Percentiles rank a stretch among this genome's conserved stretches.
These are phyloP conservation scores for Pythium aristosporum DNA, from an alignment of 352 stramenopile genomes.

Conservation along the genomic window DNA sequence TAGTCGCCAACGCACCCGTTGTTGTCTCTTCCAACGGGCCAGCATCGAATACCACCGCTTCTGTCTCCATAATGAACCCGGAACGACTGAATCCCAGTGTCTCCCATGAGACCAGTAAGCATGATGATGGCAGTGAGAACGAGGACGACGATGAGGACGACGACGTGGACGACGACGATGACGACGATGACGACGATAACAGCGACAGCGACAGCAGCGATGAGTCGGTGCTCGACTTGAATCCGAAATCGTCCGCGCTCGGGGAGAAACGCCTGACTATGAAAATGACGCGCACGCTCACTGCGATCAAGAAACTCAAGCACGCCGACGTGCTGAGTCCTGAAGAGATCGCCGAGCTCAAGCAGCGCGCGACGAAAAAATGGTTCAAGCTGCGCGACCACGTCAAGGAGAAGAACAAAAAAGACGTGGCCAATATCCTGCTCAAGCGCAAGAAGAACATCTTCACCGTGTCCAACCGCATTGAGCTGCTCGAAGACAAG, in stretches of 20 bases:
- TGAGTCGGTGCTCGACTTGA: slow-evolving; percentile 25
- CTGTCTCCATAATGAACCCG: neutral
- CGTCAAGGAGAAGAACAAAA: slow-evolving; percentile 78
- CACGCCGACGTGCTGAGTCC: slow-evolving; percentile 54
- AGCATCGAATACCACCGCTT: neutral
- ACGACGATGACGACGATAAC: slow-evolving; percentile 16
- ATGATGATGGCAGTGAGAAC: slow-evolving; percentile 6
- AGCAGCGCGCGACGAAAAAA: slow-evolving; percentile 59
- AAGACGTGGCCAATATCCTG: slow-evolving; percentile 68
- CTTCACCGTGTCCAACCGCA: slow-evolving; percentile 70
- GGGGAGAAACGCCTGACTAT: slow-evolving; percentile 16
- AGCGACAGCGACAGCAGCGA: slow-evolving; percentile 26
- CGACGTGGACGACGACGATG: slow-evolving; percentile 19
- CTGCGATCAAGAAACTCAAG: slow-evolving; percentile 66
- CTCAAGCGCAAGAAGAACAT: slow-evolving; percentile 83
- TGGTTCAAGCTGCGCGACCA: slow-evolving; percentile 74
- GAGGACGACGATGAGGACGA: neutral
- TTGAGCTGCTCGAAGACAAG: slow-evolving; percentile 74
- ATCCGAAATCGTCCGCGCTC: neutral
- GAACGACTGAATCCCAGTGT: no score
- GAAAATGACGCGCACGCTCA: slow-evolving; percentile 58
- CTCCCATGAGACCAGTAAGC: neutral
- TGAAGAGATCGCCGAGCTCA: slow-evolving; percentile 61
- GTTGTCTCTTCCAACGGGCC: neutral
- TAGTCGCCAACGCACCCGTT: neutral